phyloP scores from a whole-genome alignment of 257 asterid genomes.

The Gentiana straminea region DNA sequence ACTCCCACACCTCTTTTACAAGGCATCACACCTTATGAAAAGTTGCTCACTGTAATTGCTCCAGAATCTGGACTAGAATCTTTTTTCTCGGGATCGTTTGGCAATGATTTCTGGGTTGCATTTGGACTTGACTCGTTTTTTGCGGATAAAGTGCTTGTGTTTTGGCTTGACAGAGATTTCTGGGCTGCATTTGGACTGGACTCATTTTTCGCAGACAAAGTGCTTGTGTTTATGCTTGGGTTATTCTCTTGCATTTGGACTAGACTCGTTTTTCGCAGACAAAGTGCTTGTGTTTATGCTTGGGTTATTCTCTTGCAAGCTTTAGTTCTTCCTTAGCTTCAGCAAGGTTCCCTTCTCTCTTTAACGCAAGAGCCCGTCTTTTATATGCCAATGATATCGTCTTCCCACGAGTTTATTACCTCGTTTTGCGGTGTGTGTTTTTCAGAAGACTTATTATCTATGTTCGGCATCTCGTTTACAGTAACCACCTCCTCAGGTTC shows the following conservation, averaged over 20 bases:
- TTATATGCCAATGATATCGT: constrained; percentile 67
- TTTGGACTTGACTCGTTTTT: constrained; percentile 43
- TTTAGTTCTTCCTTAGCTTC: constrained; percentile 97
- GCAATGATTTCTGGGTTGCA: constrained; percentile 44
- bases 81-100: constrained; percentile 31
- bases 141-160: too few species aligned
- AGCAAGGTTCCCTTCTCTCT: constrained; percentile 75
- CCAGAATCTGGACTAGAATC: constrained; percentile 47
- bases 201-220: too few species aligned
- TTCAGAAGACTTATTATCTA: constrained; percentile 15
- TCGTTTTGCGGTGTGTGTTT: constrained; percentile 26
- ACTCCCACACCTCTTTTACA: too few species aligned
- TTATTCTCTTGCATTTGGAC: constrained; percentile 27
- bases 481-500: constrained; percentile 13
- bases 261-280: too few species aligned
- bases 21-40: too few species aligned
- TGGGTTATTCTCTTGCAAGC: constrained; percentile 82
- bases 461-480: constrained; percentile 25
- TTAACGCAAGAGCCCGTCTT: constrained; percentile 69
- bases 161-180: too few species aligned
- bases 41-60: too few species aligned
- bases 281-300: too few species aligned
- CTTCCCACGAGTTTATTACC: constrained; percentile 26
- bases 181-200: too few species aligned
- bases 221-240: constrained; percentile 20